Evolutionary conservation across 805 yeast species (phyloP).

Genomic region (Jamesozyma piceae): DNA sequence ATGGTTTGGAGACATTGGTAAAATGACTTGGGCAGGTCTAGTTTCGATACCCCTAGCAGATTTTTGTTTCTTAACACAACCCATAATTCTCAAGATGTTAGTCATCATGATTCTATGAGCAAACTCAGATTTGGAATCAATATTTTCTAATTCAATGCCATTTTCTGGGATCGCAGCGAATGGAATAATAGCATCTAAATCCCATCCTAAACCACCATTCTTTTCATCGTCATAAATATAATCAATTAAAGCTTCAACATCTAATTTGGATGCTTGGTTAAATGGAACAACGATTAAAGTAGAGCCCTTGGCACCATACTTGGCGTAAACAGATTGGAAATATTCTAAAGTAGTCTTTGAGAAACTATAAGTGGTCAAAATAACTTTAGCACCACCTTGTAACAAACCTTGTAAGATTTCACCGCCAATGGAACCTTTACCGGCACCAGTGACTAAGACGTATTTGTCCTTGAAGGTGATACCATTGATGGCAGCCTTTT

Average conservation of each 20-base stretch:
- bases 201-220: conserved; percentile 95
- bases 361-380: conserved; percentile 93
- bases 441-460: conserved; percentile 94
- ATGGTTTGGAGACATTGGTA: conserved; percentile 97
- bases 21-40: conserved; percentile 94
- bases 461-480: conserved; percentile 79
- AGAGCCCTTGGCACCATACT: conserved; percentile 88
- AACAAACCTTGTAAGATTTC: conserved; percentile 89
- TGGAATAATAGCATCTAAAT: conserved; percentile 89
- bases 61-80: conserved; percentile 81
- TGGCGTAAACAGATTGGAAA: conserved; percentile 87
- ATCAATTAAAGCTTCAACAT: conserved; percentile 74
- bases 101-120: conserved; percentile 99
- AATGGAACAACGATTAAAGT: conserved; percentile 94
- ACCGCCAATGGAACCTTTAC: conserved; percentile 98
- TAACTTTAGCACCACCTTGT: conserved; percentile 95
- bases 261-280: conserved; percentile 95
- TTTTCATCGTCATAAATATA: conserved; percentile 77
- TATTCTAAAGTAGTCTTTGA: conserved; percentile 90
- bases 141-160: conserved; percentile 87
- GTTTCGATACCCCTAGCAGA: conserved; percentile 69
- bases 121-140: conserved; percentile 91
- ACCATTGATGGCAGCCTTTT: conserved; percentile 90
- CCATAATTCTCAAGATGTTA: conserved; percentile 84
- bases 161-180: conserved; percentile 99